phyloP scores from a whole-genome alignment of 345 rosid species.

The Lepidium didymum region DNA sequence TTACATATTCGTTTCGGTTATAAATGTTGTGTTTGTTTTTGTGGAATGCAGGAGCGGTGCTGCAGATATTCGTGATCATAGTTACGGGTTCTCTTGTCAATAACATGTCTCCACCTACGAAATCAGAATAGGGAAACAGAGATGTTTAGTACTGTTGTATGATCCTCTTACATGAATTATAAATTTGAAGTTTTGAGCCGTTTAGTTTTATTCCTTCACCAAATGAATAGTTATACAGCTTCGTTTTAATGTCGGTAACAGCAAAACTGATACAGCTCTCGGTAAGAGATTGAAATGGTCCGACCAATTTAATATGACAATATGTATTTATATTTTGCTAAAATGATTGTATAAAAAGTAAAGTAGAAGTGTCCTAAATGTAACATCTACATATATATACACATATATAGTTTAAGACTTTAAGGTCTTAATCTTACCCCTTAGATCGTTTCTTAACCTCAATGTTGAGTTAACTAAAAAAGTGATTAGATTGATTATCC shows the following conservation, averaged over 20 bases:
- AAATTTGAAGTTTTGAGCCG: neutral
- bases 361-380: neutral
- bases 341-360: neutral
- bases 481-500: neutral
- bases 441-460: neutral
- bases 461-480: neutral
- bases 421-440: neutral
- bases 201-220: neutral
- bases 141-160: neutral
- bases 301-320: neutral
- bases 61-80: conserved; percentile 36
- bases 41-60: conserved; percentile 30
- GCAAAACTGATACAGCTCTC: too few relatives aligned
- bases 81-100: conserved; percentile 39
- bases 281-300: neutral
- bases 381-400: neutral
- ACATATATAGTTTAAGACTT: neutral
- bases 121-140: conserved; percentile 22
- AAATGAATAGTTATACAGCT: neutral
- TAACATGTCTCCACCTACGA: conserved; percentile 81
- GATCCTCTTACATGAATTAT: neutral
- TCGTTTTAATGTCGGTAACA: neutral
- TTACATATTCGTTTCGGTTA: neutral
- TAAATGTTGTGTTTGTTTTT: neutral
- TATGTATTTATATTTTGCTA: neutral